Evolutionary conservation across 2,329 filamentous ascomycete genomes (phyloP).

Genomic region (Fusarium tuaranense): DNA sequence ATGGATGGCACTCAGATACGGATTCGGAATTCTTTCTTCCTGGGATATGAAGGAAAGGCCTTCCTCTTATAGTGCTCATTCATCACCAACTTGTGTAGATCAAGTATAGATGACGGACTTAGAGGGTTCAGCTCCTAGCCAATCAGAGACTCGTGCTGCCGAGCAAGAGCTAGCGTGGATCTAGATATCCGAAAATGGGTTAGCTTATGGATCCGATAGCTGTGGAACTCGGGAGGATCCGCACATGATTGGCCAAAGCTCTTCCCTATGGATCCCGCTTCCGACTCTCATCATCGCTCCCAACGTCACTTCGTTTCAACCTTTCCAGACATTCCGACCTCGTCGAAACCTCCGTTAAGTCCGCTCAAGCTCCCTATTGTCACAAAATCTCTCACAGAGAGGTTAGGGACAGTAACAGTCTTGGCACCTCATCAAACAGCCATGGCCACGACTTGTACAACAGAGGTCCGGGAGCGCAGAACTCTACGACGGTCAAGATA

Average conservation of each 20-base stretch:
- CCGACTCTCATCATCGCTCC: background rate
- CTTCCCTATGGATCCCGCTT: background rate
- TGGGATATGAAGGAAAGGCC: background rate
- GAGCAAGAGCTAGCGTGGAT: conserved; percentile 42
- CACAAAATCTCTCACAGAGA: too few species aligned
- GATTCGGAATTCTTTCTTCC: background rate
- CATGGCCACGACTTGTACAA: conserved; percentile 7
- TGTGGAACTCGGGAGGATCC: background rate
- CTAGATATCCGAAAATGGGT: conserved; percentile 20
- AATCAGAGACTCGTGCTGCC: conserved; percentile 44
- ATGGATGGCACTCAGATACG: too few species aligned
- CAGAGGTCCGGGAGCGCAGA: background rate
- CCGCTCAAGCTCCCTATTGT: background rate
- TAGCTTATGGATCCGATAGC: conserved; percentile 15
- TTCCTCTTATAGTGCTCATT: conserved; percentile 19
- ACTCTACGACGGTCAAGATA: conserved; percentile 53
- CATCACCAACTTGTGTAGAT: background rate
- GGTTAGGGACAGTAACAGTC: too few species aligned
- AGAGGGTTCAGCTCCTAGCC: conserved; percentile 23
- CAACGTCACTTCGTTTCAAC: background rate
- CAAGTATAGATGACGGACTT: background rate
- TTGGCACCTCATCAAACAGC: background rate
- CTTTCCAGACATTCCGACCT: background rate
- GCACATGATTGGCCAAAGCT: background rate
- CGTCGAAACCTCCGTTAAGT: background rate